A percentile compares a stretch with the other conserved stretches of the same genome.
Evolutionary conservation across 1,284 basidiomycete species (phyloP).

Genomic region (Thecaphora frezii): DNA sequence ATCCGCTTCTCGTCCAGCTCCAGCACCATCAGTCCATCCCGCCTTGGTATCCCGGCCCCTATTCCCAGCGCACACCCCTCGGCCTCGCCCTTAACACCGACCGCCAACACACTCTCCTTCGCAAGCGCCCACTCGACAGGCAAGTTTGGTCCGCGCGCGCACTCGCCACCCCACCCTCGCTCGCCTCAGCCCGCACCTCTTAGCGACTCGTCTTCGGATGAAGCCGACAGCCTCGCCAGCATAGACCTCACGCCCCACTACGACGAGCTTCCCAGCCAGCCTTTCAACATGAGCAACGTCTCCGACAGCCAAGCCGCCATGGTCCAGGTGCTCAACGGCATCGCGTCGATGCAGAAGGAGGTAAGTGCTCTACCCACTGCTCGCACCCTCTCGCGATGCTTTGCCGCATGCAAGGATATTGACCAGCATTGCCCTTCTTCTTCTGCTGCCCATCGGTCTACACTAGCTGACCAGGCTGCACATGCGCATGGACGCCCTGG

Average conservation of each 20-base stretch:
- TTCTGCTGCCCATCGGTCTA: no score
- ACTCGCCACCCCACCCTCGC: not conserved
- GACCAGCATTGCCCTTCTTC: no score
- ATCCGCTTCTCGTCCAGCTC: conserved; percentile 1
- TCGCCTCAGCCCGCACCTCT: not conserved
- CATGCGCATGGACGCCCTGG: conserved; percentile 42
- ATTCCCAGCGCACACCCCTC: not conserved
- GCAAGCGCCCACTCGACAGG: not conserved
- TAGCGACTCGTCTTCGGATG: conserved; percentile 6
- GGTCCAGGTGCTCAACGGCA: conserved; percentile 47
- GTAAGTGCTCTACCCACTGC: conserved; percentile 13
- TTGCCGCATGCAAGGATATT: not conserved
- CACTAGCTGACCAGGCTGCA: conserved; percentile 43
- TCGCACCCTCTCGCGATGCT: not conserved
- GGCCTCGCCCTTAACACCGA: not conserved
- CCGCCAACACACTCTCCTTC: not conserved
- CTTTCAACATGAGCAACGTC: conserved; percentile 21
- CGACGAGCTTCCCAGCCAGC: not conserved
- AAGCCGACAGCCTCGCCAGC: conserved; percentile 12
- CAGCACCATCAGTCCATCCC: not conserved
- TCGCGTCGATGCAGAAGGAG: conserved; percentile 51
- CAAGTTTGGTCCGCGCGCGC: not conserved
- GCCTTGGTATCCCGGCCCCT: not conserved
- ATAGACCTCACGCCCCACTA: not conserved
- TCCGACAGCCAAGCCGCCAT: conserved; percentile 20